Base-by-base conservation (phyloP, 2,329 filamentous ascomycete genomes). In the Cytospora paraplurivora region DNA sequence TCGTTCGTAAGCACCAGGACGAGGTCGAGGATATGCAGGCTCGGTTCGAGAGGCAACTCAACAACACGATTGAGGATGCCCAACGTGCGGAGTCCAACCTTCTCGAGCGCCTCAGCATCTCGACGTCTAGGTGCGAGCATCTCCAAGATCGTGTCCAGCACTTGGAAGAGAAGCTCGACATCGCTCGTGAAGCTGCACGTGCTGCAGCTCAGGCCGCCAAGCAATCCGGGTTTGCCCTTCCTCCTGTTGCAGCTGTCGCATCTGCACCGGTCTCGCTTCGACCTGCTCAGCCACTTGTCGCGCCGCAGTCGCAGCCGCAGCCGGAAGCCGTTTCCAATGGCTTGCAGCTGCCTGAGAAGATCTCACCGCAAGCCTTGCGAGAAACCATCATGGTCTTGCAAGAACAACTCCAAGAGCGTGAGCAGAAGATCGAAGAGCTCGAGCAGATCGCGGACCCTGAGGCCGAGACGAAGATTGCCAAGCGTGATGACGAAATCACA, bases 301-400 rank as follows among this genome's bases (percentile, higher is more conserved):
- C 44, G 21, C 58, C 67, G n/a, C 72, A 71, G 6, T 66, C 74
- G 32, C 69, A 72, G 19, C 70, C 75, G 33, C 72, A 76, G 50
- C 71, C 75, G 34, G 77, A 75, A 69, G 73, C 72, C 55, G 69
- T 72, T 35, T 74, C 76, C n/a, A 76, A 79, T 49, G 72, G 72
- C 19, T 74, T 79, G 64, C 82, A 84, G 27, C 77, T 88, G 4
- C 90, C 92, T 0, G 92, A 95, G 74, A 96, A 90, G 81, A 92
- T 97, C 63, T 97, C 94, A 2, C 92, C 93, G 0, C 94, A 98
- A 76, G 95, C 95, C 7, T 85, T 99, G 37, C 90, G 95, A 35
- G 95, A 99, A 76, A 97, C 93, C 0, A 97, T 99, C 72, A 88
- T 96, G 77, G 95, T 97, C 19, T 82, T 99, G 33, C 95, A 99